These are phyloP conservation scores for Pyrenochaeta sp. DNA, from an alignment of 2,329 filamentous ascomycete species.

Conservation along the genomic window DNA sequence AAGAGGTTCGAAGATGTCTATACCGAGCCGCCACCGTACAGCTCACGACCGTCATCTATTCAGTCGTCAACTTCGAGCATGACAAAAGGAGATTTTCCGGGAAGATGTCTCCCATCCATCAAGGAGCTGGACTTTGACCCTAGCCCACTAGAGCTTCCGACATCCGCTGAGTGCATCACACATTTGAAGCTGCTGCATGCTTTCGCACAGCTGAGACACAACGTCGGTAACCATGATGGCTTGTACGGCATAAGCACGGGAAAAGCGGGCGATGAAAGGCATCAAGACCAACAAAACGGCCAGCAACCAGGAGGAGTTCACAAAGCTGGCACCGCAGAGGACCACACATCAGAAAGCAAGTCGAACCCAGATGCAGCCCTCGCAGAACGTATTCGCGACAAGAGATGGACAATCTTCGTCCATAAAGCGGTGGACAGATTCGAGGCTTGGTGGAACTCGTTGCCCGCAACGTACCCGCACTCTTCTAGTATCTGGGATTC, in stretches of 20 bases:
- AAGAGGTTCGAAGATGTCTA: conserved; percentile 8
- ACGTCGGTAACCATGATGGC: conserved; percentile 71
- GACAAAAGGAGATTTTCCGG: background rate
- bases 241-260: conserved; percentile 66
- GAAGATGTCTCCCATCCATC: background rate
- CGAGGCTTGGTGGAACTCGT: conserved; percentile 67
- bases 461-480: conserved; percentile 6
- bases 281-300: conserved; percentile 29
- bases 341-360: background rate
- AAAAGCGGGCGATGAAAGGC: background rate
- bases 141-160: conserved; percentile 52
- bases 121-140: conserved; percentile 42
- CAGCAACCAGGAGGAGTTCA: conserved; percentile 50
- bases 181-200: conserved; percentile 78
- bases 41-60: conserved; percentile 8
- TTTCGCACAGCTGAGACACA: conserved; percentile 72
- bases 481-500: conserved; percentile 13
- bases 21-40: conserved; percentile 20
- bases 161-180: conserved; percentile 68
- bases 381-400: conserved; percentile 69
- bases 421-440: conserved; percentile 74
- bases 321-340: conserved; percentile 12
- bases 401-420: conserved; percentile 77
- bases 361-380: conserved; percentile 10
- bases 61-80: background rate